Base-by-base conservation (phyloP, 2,329 filamentous ascomycete genomes). In the Basipetospora chlamydospora region DNA sequence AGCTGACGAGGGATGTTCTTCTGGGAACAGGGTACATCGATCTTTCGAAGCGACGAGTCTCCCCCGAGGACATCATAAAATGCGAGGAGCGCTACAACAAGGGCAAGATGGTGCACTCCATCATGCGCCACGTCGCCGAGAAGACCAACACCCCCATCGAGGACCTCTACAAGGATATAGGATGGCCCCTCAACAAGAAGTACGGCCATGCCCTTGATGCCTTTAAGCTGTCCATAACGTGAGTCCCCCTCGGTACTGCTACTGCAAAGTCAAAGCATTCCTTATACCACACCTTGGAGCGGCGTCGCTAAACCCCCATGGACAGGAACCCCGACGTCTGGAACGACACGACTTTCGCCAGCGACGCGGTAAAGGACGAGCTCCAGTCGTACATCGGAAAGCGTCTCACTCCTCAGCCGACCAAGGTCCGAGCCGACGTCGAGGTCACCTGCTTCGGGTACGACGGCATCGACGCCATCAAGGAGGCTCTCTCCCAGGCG, bases 51-150 rank as follows among this genome's bases (percentile, higher is more conserved):
- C 87, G 90, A 56, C 81, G 90, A 66, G 90, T 98, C 41, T 95
- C 87, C 29, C 82, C 90, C 30, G 90, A 98, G 59, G 90, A 98
- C 66, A 90, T 96, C 45, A 71, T 94, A 49, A 95, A 95, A 67
- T 98, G 92, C 58, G 90, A 98, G 59, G 90, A 98, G 67, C 77
- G 90, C 49, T 98, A 95, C 73, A 98, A 98, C 75, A 98, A 98
- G 78, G 84, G 85, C 68, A 98, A 98, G 70, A 92, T 94, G 70
- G 90, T 96, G 28, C 90, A 98, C 63, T 92, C 85, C 38, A 95
- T 98, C 61, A 88, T 98, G 83, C 80, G 88, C 58, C 90, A 98
- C 60, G 90, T 98, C 44, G 88, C 90, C 47, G 87, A 98, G 67
- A 95, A 95, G 73, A 93, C 86, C 29, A 77, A 82, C 55, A 82